Evolutionary conservation across 2,329 filamentous ascomycete genomes (phyloP), one percentile per base, ranked within the genome.

Genomic region (Zalaria sp.): DNA sequence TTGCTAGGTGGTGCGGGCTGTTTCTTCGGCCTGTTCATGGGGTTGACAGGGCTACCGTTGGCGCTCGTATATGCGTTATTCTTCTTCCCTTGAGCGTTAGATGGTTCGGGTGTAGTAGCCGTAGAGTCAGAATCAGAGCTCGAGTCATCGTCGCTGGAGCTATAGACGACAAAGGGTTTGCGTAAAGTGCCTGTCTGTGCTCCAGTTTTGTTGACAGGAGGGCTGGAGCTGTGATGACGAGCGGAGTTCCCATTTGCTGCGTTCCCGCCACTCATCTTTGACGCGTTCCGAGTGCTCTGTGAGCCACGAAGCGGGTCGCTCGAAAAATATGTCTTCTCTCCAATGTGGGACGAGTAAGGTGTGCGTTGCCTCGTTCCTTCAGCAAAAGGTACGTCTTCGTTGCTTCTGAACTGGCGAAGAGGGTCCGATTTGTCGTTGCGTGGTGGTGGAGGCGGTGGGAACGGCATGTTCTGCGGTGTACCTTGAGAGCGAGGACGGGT

Each of bases 281-380:
- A 51, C 3, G 55, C 47, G 49, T 70, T 66, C 32, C 71, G 66
- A 42, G 68, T 66, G 49, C 70, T 77, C 8, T 68, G 59, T 41
- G 73, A 73, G 36, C 72, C 66, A 36, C 65, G 63, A 5, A 77
- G 49, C 10, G 66, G 65, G 29, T 71, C 61, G 44, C 62, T 67
- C 34, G 66, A 67, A 50, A 77, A 65, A 42, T 72, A 71, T 0
- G 69, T 77, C 48, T 66, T 72, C 53, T 79, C 75, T 28, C 75
- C 74, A 34, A 67, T 64, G 27, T 63, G 56, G 3, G 63, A 64
- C 9, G 70, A 66, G 53, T 79, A 79, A 35, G 67, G 68, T 25
- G 70, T 72, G 38, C 73, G 66, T 5, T 62, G 58, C 35, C 75
- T 66, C 25, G 61, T 65, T 25, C 53, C 62, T 50, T 65, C 73